These are phyloP conservation scores for Vitis hybrid DNA, from an alignment of 177 flowering plant species.

Conservation along the genomic window DNA sequence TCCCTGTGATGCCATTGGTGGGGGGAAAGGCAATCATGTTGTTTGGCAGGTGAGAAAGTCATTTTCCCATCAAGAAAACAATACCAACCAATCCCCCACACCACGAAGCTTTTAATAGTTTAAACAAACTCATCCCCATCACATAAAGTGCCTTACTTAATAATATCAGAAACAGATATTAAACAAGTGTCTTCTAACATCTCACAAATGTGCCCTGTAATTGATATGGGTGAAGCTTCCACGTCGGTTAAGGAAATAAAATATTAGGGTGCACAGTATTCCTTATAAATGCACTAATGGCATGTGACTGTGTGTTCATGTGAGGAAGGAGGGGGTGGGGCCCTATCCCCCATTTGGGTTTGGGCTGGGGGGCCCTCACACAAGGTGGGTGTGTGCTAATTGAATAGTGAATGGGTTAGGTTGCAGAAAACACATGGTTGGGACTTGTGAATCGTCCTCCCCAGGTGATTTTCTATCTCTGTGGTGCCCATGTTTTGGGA, in stretches of 20 bases:
- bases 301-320: constrained; percentile 10
- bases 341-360: constrained; percentile 5
- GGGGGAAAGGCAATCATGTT: too few species aligned
- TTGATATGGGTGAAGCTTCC: background rate
- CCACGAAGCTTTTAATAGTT: background rate
- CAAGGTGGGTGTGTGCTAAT: background rate
- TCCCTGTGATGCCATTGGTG: too few species aligned
- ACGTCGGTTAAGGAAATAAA: background rate
- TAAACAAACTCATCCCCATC: background rate
- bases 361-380: background rate
- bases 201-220: background rate
- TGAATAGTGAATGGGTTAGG: background rate
- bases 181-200: background rate
- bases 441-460: background rate
- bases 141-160: background rate
- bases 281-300: constrained; percentile 16
- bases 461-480: background rate
- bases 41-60: background rate
- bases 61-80: background rate
- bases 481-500: background rate
- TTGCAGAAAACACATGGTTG: background rate
- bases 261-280: background rate
- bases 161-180: background rate
- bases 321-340: constrained; percentile 13
- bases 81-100: too few species aligned